phyloP scores from a whole-genome alignment of 495 filamentous ascomycete genomes.

The Daldinia bambusicola region DNA sequence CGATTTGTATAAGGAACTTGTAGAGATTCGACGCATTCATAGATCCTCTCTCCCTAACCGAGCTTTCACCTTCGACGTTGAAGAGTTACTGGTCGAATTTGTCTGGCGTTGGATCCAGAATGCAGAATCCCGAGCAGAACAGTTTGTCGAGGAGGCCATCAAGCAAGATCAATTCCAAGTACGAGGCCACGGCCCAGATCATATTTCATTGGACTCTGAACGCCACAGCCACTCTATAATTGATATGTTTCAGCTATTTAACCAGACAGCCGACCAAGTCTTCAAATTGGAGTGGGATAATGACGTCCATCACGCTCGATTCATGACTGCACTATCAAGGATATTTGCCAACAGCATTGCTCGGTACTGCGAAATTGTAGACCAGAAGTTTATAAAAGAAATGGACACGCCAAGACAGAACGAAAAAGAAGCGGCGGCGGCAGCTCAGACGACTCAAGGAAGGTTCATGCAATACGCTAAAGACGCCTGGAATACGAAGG shows the following conservation, averaged over 20 bases:
- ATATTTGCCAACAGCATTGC: conserved; percentile 84
- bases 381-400: conserved; percentile 86
- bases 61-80: conserved; percentile 85
- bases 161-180: conserved; percentile 86
- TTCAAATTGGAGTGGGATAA: conserved; percentile 90
- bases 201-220: conserved; percentile 78
- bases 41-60: conserved; percentile 70
- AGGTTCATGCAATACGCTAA: conserved; percentile 91
- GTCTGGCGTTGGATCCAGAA: conserved; percentile 93
- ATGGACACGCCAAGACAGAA: conserved; percentile 81
- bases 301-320: conserved; percentile 91
- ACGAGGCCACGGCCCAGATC: conserved; percentile 65
- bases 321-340: conserved; percentile 96
- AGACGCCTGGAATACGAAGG: conserved; percentile 92
- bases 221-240: conserved; percentile 93
- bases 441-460: conserved; percentile 85
- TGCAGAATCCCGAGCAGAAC: conserved; percentile 80
- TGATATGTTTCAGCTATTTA: conserved; percentile 94
- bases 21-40: conserved; percentile 83
- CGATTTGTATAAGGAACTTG: conserved; percentile 87
- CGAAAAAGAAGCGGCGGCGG: conserved; percentile 83
- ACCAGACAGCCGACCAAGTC: conserved; percentile 87
- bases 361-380: conserved; percentile 90
- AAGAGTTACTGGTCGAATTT: conserved; percentile 85
- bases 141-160: conserved; percentile 89